Percentiles rank a stretch among this genome's conserved stretches.
These are phyloP conservation scores for Dichomitus squalens DNA, from an alignment of 1,284 basidiomycete species.

Conservation along the genomic window DNA sequence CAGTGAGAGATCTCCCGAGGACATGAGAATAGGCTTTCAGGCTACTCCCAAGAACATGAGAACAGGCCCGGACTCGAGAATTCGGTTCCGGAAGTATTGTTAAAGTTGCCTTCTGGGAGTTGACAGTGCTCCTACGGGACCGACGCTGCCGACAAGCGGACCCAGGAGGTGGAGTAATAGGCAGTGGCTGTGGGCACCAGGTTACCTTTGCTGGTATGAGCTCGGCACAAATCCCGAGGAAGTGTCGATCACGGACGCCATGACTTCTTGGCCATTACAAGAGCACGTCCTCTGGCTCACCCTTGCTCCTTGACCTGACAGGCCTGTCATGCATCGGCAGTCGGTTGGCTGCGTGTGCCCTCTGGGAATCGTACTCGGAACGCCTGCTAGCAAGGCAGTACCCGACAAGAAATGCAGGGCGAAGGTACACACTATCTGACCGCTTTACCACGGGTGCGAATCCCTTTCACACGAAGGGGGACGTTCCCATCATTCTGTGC, in stretches of 20 bases:
- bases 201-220: background rate
- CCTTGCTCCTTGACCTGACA: too few species aligned
- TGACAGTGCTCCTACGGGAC: background rate
- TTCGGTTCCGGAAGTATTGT: background rate
- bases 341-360: background rate
- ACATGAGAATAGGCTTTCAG: slow-evolving; percentile 9
- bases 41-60: slow-evolving; percentile 2
- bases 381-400: background rate
- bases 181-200: background rate
- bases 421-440: background rate
- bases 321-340: too few species aligned
- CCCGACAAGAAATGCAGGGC: background rate
- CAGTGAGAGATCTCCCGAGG: slow-evolving; percentile 2
- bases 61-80: background rate
- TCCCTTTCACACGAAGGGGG: background rate
- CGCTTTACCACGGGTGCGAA: background rate
- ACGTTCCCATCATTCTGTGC: background rate
- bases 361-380: background rate
- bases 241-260: background rate
- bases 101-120: background rate
- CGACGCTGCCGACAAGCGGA: background rate
- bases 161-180: background rate
- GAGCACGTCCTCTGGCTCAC: background rate
- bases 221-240: background rate
- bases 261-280: background rate